A percentile compares a stretch with the other conserved stretches of the same genome.
Evolutionary conservation across 108 stramenopile genomes (phyloP).

Genomic region (Cyclotella atomus): DNA sequence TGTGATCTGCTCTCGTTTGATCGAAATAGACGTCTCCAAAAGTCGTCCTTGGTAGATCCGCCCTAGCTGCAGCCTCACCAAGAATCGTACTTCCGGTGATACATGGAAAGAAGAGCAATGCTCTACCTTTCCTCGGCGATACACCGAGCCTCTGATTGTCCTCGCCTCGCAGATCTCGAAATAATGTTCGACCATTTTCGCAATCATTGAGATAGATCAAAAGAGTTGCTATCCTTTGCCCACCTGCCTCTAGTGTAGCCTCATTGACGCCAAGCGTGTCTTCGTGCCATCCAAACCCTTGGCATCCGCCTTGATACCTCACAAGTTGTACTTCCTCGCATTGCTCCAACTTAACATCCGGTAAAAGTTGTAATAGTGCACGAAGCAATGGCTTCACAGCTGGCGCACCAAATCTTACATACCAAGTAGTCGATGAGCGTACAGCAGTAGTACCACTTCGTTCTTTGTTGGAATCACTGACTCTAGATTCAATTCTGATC

Average conservation of each 20-base stretch:
- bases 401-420: slow-evolving; percentile 17
- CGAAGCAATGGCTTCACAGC: slow-evolving; percentile 12
- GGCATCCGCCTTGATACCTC: slow-evolving; percentile 19
- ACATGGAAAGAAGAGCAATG: slow-evolving; percentile 33
- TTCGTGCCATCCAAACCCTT: slow-evolving; percentile 36
- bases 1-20: slow-evolving; percentile 24
- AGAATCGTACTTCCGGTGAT: neutral
- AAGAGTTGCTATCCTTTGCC: slow-evolving; percentile 29
- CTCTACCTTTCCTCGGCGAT: slow-evolving; percentile 24
- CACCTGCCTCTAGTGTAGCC: slow-evolving; percentile 19
- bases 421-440: slow-evolving; percentile 39
- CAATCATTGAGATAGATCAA: slow-evolving; percentile 32
- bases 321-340: slow-evolving; percentile 33
- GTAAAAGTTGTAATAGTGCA: slow-evolving; percentile 15
- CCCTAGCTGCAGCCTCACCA: neutral
- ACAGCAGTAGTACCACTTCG: neutral
- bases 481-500: slow-evolving; percentile 21
- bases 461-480: slow-evolving; percentile 18
- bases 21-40: slow-evolving; percentile 33
- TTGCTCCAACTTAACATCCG: slow-evolving; percentile 16
- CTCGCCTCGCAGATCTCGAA: slow-evolving; percentile 16
- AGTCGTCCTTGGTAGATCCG: neutral
- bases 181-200: slow-evolving; percentile 25
- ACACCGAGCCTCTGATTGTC: slow-evolving; percentile 17
- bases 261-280: slow-evolving; percentile 8